Percentiles rank a stretch among this genome's conserved stretches.
Evolutionary conservation across 148 eudicot genomes (phyloP).

Genomic region (Cornus suecica): DNA sequence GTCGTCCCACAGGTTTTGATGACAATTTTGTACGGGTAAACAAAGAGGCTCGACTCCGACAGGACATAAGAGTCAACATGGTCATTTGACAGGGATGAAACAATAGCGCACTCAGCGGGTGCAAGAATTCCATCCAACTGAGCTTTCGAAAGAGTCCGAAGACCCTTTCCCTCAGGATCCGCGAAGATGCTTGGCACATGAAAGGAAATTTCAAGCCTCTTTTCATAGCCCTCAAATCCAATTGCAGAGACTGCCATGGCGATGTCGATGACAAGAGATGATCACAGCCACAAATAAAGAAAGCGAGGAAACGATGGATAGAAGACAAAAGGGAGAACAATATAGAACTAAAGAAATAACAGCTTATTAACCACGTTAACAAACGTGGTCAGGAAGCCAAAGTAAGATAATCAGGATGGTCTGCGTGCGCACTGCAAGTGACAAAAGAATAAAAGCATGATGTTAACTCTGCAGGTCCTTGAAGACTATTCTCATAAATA

Average conservation of each 20-base stretch:
- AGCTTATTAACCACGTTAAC: conserved; percentile 11
- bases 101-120: conserved; percentile 42
- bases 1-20: conserved; percentile 43
- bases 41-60: conserved; percentile 38
- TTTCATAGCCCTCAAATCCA: conserved; percentile 39
- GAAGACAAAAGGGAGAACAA: conserved; percentile 20
- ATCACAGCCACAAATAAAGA: not conserved
- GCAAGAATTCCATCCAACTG: conserved; percentile 31
- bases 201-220: conserved; percentile 39
- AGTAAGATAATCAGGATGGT: conserved; percentile 44
- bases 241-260: conserved; percentile 29
- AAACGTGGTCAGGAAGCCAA: conserved; percentile 10
- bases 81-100: conserved; percentile 28
- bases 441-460: not conserved
- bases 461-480: not conserved
- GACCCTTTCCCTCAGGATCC: conserved; percentile 32
- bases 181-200: conserved; percentile 30
- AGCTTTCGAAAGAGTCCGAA: conserved; percentile 22
- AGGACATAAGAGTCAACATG: conserved; percentile 37
- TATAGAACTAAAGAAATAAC: conserved; percentile 7
- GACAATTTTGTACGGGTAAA: conserved; percentile 33
- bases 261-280: conserved; percentile 11
- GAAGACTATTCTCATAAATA: not conserved
- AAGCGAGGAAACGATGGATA: not conserved
- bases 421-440: conserved; percentile 56